Base-by-base conservation (phyloP, 2,329 filamentous ascomycete genomes). In the Bimuria novae-zelandiae region DNA sequence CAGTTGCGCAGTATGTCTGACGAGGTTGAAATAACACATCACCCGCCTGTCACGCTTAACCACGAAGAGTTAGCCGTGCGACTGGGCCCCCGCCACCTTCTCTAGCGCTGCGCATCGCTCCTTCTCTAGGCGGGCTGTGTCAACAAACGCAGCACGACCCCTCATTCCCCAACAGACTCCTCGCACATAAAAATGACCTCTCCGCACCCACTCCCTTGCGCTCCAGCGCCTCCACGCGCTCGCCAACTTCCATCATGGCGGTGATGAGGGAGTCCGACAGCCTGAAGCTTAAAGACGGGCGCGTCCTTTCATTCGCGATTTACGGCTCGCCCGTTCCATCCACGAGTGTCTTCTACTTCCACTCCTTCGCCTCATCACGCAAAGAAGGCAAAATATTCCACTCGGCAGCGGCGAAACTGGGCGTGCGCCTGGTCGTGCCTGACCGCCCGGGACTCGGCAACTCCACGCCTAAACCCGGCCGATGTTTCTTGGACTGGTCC, bases 401-500 rank as follows among this genome's bases (percentile, higher is more conserved):
- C 51, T 52, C 69, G 0, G 51, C 62, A 11, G 73, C 71, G 32
- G 59, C 63, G 11, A 69, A 69, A 7, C 71, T 70, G 19, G 64
- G 64, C 27, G 59, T 76, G 19, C 74, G 75, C 12, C 61, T 80
- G 37, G 73, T 81, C 49, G 64, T 68, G 6, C 68, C 73, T 11
- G 78, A 80, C 46, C 67, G 77, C 8, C 78, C 77, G 10, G 77
- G 78, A 7, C 69, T 72, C 22, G 79, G 79, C 0, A 63, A 72
- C 12, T 77, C 76, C 4, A 75, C 70, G 1, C 70, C 71, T 43
- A 70, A 78, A 30, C 62, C 67, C 0, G 59, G 67, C 22, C 71
- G 76, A 7, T 67, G 60, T 3, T 65, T 79, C 2, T 63, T 75
- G 14, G 73, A 78, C 60, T 76, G 72, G 68, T 73, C 78, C 3